Base-by-base conservation (phyloP, 495 filamentous ascomycete species). In the Neurospora sp. region DNA sequence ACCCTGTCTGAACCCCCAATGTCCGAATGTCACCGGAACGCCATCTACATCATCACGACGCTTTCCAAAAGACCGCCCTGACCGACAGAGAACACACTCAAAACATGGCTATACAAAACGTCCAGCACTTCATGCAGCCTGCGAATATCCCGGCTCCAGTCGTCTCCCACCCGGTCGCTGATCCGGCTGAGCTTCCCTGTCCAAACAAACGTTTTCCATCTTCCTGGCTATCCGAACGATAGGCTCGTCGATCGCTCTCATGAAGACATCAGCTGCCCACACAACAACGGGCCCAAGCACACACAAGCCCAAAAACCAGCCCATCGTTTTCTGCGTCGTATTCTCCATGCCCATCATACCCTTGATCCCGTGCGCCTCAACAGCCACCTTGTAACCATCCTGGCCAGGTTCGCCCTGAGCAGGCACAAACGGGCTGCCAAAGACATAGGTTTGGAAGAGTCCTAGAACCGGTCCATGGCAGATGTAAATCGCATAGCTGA, bases 401-500 rank as follows among this genome's bases (percentile, higher is more conserved):
- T 72, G 37, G 6, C 74, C 76, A 0, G 72, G 75, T 20, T 75
- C 71, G 65, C 77, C 80, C 5, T 39, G 45, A 27, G 75, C 74
- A 1, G 81, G 72, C 10, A 71, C 53, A 37, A 68, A 71, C 8
- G 73, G 39, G 31, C 53, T 42, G 6, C 81, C 81, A 9, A 89
- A 81, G 69, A 89, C 76, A 0, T 79, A 75, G 70, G 83, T 85
- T 41, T 86, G 85, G 69, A 87, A 80, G 0, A 84, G 81, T 69
- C 83, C 83, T 3, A 89, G 81, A 22, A 89, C 84, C 12, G 87
- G 86, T 1, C 88, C 88, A 70, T 90, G 89, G 38, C 87, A 84
- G 71, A 90, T 86, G 70, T 90, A 90, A 41, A 90, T 83, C 9
- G 87, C 84, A 73, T 85, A 90, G 40, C 87, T 89, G 75, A 90